Percentiles rank a stretch among this genome's conserved stretches.
phyloP scores from a whole-genome alignment of 2,329 filamentous ascomycete species.

The Didymella exigua region DNA sequence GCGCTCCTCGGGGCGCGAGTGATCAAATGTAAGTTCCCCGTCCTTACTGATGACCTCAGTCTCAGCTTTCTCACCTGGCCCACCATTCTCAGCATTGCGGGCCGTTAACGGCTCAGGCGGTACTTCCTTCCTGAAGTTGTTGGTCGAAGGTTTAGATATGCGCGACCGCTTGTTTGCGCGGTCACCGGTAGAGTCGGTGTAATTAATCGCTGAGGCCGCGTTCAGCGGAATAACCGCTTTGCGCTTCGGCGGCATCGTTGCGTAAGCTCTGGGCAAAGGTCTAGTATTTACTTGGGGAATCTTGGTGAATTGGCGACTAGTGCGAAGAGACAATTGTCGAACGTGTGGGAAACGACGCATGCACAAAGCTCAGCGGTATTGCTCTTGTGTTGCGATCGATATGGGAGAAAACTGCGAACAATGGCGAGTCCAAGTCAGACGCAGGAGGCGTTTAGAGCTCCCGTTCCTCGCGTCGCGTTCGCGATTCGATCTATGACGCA shows the following conservation, averaged over 20 bases:
- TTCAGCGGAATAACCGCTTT: conserved; percentile 31
- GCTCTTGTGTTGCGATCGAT: not conserved
- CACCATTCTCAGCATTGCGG: conserved; percentile 25
- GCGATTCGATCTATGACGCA: conserved; percentile 39
- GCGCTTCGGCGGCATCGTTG: conserved; percentile 43
- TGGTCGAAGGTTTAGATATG: conserved; percentile 34
- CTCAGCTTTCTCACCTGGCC: conserved; percentile 21
- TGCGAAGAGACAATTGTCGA: not conserved
- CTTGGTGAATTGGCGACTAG: not conserved
- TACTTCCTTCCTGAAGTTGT: conserved; percentile 29
- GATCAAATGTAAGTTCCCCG: conserved; percentile 33
- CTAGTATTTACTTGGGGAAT: not conserved
- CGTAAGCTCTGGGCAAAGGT: not conserved
- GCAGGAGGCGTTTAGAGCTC: not conserved
- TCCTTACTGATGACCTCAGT: not conserved
- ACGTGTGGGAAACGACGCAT: not conserved
- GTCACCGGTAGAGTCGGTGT: conserved; percentile 42
- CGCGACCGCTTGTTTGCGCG: conserved; percentile 48
- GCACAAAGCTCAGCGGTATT: not conserved
- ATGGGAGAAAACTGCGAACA: not conserved
- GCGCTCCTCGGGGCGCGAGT: conserved; percentile 46
- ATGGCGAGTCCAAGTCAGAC: not conserved
- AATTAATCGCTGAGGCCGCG: conserved; percentile 34
- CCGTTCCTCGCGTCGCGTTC: conserved; percentile 24
- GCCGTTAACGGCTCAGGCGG: conserved; percentile 15